Base-by-base conservation (phyloP, 208 protist genomes). In the Phytomonas francai region DNA sequence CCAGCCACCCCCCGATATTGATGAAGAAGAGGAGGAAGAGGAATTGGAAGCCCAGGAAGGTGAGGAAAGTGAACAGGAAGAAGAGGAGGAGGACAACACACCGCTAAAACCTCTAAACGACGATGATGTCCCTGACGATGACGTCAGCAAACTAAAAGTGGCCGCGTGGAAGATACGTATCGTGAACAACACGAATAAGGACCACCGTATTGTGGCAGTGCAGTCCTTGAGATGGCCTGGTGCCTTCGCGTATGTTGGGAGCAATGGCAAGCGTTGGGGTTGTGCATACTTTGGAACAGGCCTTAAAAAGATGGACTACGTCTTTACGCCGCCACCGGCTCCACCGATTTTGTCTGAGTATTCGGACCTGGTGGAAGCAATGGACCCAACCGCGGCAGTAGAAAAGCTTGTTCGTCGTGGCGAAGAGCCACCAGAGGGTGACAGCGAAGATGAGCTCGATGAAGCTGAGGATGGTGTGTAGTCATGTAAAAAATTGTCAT, bases 371-470 rank as follows among this genome's bases (percentile, higher is more conserved):
- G 77, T 73, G 28, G 92, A 97, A 68, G 78, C 84, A n/a, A 68
- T 79, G 7, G 92, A 97, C 70, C 90, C 92, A 25, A 91, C 92
- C 19, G 87, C 92, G 9, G 83, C 87, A 11, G 86, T 80, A 22
- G 92, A 97, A 81, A 97, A 97, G 72, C 84, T 97, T 8, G 87
- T 93, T 29, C 89, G 89, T 32, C 92, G 92, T 49, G 92, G 92
- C 16, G 92, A 97, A 73, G 89, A 94, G 61, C 75, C 83, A 22
- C 88, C 88, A 14, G 89, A 91, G 71, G 75, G 72, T 25, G 92
- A 97, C 73, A 94, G 88, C 62, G 92, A 97, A 70, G 88, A 92
- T 31, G 89, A 94, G 49, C 63, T 77, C 34, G 84, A 92, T 33
- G 83, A 88, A 70, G 74, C 71, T 49, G 87, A 91, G 67, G 87